Base-by-base conservation (phyloP, 768 basidiomycete genomes). In the Hortiboletus flavorubellus region DNA sequence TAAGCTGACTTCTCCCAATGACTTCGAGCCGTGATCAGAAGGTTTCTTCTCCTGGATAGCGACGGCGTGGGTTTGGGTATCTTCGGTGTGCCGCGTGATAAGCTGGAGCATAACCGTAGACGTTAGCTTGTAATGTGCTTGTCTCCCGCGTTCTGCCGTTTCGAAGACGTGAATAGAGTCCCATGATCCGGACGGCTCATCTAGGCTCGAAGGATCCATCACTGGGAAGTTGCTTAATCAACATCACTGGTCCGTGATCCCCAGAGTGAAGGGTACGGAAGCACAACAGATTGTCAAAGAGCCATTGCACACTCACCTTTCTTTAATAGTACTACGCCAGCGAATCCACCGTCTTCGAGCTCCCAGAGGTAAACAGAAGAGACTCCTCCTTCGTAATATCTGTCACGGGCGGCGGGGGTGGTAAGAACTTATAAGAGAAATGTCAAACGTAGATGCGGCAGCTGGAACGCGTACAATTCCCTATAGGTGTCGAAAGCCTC, bases 101-200 rank as follows among this genome's bases (percentile, higher is more conserved):
- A 99, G 83, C 61, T 94, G 91, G 16, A 99, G 85, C 92, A 98
- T 96, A 51, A 98, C 83, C 2, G 97, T 98, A 41, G 93, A 95
- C 2, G 97, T 98, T 49, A 99, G 79, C 74, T 98, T 98, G 76
- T 98, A 99, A 64, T 93, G 93, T 5, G 96, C 94, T 62, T 90
- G 86, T 46, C 96, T 81, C 5, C 91, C 94, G 43, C 94, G 84
- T 67, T 97, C 94, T n/a, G 83, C 80, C 2, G 90, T 82, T 72
- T 99, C 97, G 62, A 99, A 98, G 49, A 98, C 96, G 67, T 99
- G 97, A 58, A 99, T 93, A 2, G 94, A 96, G 68, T 99, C 95
- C 97, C 97, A 99, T 51, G 92, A 87, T 23, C 93, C 93, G 0
- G 88, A 83, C 7, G 89, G 85, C 57, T 86, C 87, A 52, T 77